Evolutionary conservation across 1,284 basidiomycete species (phyloP).

Genomic region (Irpex lacteus): DNA sequence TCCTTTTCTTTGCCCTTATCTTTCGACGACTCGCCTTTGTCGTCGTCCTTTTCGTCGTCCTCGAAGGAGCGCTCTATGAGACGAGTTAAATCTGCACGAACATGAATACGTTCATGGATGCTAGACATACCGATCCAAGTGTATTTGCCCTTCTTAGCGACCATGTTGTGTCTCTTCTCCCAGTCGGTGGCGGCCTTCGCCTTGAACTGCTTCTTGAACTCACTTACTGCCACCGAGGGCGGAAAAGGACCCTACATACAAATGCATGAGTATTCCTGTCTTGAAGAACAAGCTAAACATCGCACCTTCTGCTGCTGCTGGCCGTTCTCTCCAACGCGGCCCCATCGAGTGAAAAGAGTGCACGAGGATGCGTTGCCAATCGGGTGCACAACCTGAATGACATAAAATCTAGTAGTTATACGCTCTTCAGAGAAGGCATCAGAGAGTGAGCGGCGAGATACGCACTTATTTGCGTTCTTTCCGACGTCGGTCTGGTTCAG

Average conservation of each 20-base stretch:
- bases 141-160: conserved; percentile 58
- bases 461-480: conserved; percentile 62
- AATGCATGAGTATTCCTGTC: neutral
- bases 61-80: conserved; percentile 48
- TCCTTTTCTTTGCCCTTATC: conserved; percentile 34
- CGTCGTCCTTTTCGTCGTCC: conserved; percentile 40
- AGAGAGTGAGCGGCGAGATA: neutral
- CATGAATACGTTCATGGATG: neutral
- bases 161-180: conserved; percentile 55
- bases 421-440: neutral
- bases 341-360: conserved; percentile 57
- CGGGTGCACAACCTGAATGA: conserved; percentile 59
- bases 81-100: conserved; percentile 2
- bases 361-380: conserved; percentile 37
- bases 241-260: conserved; percentile 37
- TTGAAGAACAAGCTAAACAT: neutral
- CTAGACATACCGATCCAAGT: conserved; percentile 47
- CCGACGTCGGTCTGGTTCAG: conserved; percentile 66
- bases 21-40: conserved; percentile 25
- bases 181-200: conserved; percentile 50
- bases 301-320: conserved; percentile 47
- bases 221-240: conserved; percentile 35
- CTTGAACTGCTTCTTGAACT: conserved; percentile 65
- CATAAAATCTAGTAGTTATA: conserved; percentile 47
- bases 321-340: conserved; percentile 57